Evolutionary conservation across 2,329 filamentous ascomycete species (phyloP).

Genomic region (Pestalotiopsis sp.): DNA sequence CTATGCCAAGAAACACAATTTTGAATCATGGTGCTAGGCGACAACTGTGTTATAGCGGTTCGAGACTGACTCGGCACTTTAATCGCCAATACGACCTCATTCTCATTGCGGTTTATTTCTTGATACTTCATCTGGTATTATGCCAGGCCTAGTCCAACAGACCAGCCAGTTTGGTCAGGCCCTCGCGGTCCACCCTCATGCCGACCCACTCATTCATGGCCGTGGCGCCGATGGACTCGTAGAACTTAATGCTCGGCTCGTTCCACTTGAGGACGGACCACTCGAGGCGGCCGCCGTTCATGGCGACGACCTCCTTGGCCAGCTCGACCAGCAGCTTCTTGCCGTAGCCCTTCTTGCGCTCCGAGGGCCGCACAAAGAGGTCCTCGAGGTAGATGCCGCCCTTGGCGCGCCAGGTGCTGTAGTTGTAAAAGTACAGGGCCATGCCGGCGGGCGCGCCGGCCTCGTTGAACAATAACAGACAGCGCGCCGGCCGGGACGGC

Average conservation of each 20-base stretch:
- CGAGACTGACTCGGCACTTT: too few relatives aligned
- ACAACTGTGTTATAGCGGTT: too few relatives aligned
- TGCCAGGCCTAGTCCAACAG: constrained; percentile 34
- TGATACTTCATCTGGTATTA: too few relatives aligned
- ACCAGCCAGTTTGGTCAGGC: constrained; percentile 61
- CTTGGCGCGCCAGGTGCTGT: constrained; percentile 87
- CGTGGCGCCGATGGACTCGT: constrained; percentile 70
- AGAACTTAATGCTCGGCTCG: constrained; percentile 85
- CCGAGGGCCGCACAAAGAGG: constrained; percentile 75
- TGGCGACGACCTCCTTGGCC: constrained; percentile 76
- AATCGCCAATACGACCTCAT: too few relatives aligned
- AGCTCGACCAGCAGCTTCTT: constrained; percentile 73
- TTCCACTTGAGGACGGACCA: constrained; percentile 97
- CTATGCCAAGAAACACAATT: too few relatives aligned
- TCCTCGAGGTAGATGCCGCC: constrained; percentile 94
- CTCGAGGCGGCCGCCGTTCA: constrained; percentile 77
- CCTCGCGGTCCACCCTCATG: constrained; percentile 73
- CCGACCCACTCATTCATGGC: constrained; percentile 73
- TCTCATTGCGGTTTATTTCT: too few relatives aligned
- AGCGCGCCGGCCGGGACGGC: constrained; percentile 66
- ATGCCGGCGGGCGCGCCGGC: constrained; percentile 65
- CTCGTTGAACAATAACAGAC: constrained; percentile 65
- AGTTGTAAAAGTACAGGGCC: constrained; percentile 94
- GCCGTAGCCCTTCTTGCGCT: constrained; percentile 79
- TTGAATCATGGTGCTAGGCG: too few relatives aligned